These are phyloP conservation scores for Colletotrichum sp. DNA, from an alignment of 2,329 filamentous ascomycete species.

Conservation along the genomic window DNA sequence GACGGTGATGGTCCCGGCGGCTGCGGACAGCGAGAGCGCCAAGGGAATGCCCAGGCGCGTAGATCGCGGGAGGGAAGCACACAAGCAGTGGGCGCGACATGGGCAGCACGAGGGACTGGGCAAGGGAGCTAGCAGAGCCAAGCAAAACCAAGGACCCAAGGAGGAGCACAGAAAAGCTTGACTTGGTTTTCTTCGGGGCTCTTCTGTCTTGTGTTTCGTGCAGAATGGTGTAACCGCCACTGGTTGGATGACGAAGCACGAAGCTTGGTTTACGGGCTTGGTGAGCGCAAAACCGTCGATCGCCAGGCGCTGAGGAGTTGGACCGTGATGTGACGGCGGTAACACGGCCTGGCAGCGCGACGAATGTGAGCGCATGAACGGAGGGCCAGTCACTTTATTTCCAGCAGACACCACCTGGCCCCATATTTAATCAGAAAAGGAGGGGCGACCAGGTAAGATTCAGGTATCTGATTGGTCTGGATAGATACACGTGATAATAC, in stretches of 20 bases:
- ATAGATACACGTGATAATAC: not conserved
- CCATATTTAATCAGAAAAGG: slow-evolving; percentile 9
- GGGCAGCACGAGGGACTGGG: not conserved
- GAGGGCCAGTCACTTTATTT: not conserved
- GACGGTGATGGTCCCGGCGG: not conserved
- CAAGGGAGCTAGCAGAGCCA: slow-evolving; percentile 15
- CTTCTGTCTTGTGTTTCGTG: not conserved
- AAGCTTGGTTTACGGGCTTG: not conserved
- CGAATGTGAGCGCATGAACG: not conserved
- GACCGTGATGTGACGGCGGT: not conserved
- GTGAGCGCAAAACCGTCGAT: not conserved
- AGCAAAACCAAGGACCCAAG: not conserved
- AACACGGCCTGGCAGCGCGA: not conserved
- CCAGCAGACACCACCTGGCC: not conserved
- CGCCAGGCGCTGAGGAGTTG: not conserved
- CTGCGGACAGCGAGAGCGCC: not conserved
- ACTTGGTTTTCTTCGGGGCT: not conserved
- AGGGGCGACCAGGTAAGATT: not conserved
- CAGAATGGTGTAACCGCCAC: not conserved
- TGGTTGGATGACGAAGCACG: not conserved
- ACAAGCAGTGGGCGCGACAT: not conserved
- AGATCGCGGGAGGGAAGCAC: slow-evolving; percentile 1
- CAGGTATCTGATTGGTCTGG: not conserved
- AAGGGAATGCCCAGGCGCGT: slow-evolving; percentile 20
- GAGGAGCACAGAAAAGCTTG: slow-evolving; percentile 9